phyloP scores from a whole-genome alignment of 345 rosid genomes.

The Euphorbia tirucalli region DNA sequence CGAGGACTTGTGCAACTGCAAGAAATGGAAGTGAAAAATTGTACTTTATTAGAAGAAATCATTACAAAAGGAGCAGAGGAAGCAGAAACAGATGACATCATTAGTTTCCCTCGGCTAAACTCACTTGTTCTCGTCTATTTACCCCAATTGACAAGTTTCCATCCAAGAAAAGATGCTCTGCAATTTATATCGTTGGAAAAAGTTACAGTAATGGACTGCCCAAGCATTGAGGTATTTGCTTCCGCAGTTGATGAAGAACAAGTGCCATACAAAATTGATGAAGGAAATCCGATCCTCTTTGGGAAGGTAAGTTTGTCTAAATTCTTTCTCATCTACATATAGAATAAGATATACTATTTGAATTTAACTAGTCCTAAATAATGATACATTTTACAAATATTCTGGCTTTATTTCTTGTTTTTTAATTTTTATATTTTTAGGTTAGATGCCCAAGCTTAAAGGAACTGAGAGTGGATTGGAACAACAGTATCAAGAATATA shows the following conservation, averaged over 20 bases:
- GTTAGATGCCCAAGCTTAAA: neutral
- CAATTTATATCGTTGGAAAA: neutral
- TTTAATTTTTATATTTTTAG: neutral
- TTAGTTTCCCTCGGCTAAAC: neutral
- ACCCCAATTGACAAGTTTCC: neutral
- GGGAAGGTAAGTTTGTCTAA: neutral
- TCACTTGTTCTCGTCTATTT: neutral
- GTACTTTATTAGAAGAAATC: neutral
- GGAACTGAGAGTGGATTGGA: constrained; percentile 2
- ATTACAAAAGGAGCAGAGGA: neutral
- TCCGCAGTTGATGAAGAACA: neutral
- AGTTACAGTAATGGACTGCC: neutral
- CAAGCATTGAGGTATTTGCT: neutral
- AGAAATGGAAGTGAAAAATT: neutral
- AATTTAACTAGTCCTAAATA: no score
- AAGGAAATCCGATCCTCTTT: neutral
- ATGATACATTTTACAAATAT: no score
- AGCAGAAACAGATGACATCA: neutral
- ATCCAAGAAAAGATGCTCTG: neutral
- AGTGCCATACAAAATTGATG: neutral
- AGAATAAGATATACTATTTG: no score
- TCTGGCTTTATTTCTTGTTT: neutral
- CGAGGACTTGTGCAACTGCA: neutral
- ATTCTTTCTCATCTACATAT: neutral
- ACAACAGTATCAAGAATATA: neutral